Evolutionary conservation across 2,329 filamentous ascomycete genomes (phyloP), one percentile per base, ranked within the genome.

Genomic region (Daldinia sp.): DNA sequence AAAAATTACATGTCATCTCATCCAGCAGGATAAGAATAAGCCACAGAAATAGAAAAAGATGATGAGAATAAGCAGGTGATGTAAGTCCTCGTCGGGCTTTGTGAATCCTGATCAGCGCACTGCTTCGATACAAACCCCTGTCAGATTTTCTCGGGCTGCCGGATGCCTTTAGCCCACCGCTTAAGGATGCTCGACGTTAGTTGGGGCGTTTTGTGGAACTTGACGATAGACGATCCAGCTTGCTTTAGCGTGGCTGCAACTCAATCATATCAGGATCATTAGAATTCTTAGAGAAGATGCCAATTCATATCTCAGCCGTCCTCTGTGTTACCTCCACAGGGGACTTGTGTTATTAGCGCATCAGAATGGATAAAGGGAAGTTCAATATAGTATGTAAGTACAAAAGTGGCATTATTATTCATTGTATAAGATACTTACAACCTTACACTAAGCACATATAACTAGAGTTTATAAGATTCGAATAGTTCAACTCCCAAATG

Each of bases 241-340:
- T 46, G 63, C n/a, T 26, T 12, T 13, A 48, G 9, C 20, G 7
- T 33, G 30, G 60, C 18, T 59, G 67, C 59, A 50, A 65, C 64
- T 61, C 50, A 63, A 68, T 65, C 59, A 60, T 77, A 68, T 79
- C 79, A 56, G 10, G 10, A 28, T 28, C 5, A 35, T 35, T 35
- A 35, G 50, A 28, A 53, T 37, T 53, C 28, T 53, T 53, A 53
- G 77, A 78, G 10, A 35, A 72, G 77, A 78, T 72, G 76, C 78
- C 39, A 50, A 77, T 69, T 63, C 18, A 51, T 59, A 57, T 63
- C 48, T 64, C 41, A 54, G 33, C 48, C 20, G 26, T 50, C 28
- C 26, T 3, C 6, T 30, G 46, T 28, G 26, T 50, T 9, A 50
- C 46, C 15, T 28, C 30, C 15, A 15, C 4, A 35, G 10, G 7